These are phyloP conservation scores for Pestalotiopsis sp. DNA, from an alignment of 2,329 filamentous ascomycete species.

Conservation along the genomic window DNA sequence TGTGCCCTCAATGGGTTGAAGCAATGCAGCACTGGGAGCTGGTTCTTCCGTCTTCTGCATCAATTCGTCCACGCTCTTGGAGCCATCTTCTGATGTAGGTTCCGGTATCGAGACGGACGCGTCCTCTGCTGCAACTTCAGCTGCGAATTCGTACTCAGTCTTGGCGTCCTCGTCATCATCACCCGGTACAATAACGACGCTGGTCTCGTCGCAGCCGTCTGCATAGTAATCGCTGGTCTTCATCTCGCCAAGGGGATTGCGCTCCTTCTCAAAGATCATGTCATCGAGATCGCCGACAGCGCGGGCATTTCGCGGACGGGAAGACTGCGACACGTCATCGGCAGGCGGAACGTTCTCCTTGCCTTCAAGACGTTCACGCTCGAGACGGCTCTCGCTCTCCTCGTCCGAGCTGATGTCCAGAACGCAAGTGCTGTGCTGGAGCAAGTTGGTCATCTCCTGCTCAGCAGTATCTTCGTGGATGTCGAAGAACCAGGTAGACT, in stretches of 20 bases:
- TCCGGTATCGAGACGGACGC: constrained; percentile 36
- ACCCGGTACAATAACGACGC: constrained; percentile 63
- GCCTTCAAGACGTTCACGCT: constrained; percentile 57
- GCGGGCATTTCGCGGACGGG: constrained; percentile 37
- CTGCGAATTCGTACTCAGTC: constrained; percentile 26
- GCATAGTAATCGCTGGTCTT: constrained; percentile 70
- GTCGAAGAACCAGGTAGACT: constrained; percentile 84
- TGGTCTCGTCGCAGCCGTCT: constrained; percentile 65
- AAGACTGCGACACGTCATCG: constrained; percentile 65
- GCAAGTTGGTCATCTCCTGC: constrained; percentile 87
- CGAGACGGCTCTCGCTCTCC: constrained; percentile 62
- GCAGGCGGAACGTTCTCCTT: constrained; percentile 93
- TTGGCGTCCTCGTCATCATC: constrained; percentile 53
- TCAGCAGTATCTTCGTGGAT: constrained; percentile 93
- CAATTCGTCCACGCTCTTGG: constrained; percentile 38
- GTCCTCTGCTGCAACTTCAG: constrained; percentile 33
- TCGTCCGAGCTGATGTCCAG: constrained; percentile 92
- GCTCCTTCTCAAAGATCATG: constrained; percentile 66
- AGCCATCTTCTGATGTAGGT: constrained; percentile 20
- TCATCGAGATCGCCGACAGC: constrained; percentile 43
- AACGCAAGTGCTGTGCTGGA: constrained; percentile 86
- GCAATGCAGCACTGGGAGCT: constrained; percentile 47
- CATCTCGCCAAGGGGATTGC: constrained; percentile 69
- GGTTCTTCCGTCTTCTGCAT: constrained; percentile 40
- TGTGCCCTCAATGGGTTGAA: constrained; percentile 60